Evolutionary conservation across 2,329 filamentous ascomycete genomes (phyloP), one percentile per base, ranked within the genome.

Genomic region (Hypomyces perniciosus): DNA sequence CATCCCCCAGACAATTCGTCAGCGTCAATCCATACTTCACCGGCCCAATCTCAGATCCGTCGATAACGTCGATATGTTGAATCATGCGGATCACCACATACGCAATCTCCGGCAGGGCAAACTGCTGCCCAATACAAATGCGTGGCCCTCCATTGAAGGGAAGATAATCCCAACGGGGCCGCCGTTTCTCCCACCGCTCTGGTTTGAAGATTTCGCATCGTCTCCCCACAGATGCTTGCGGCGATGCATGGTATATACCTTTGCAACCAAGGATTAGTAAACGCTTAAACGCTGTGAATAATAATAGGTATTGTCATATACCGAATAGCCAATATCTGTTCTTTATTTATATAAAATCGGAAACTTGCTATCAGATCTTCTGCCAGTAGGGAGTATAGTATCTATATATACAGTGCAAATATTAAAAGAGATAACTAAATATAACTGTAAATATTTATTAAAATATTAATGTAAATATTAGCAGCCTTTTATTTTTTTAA

Each of bases 281-380:
- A 20, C 20, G 10, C 0, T 26, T 10, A 28, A 28, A 28, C 27
- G 9, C 13, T 9, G 8, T 5, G 8, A 6, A 12, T 9, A 10
- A 35, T n/a, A 10, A 13, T n/a, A 10, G 4, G 28, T 33, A 37
- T 9, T 12, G 20, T 20, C 7, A 43, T 56, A 35, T 53, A 60
- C 58, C 38, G 56, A 54, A 58, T 73, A 77, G 5, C 59, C 64
- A 33, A 78, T 67, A 4, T 68, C 61, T 8, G 72, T 67, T 8
- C 77, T 76, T 53, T 75, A 75, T 9, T 62, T 3, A 81, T 67
- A 54, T 76, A 77, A 77, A 8, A 82, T 57, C 0, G 78, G 77
- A 1, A 67, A 65, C 20, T 60, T 63, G 37, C 74, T 71, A 44
- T 78, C 69, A 1, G 67, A 57, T 0, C 78, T 78, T 29, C 78